Conservation (phyloP, 2,329 filamentous ascomycete species). For the Ascochyta pisi region DNA sequence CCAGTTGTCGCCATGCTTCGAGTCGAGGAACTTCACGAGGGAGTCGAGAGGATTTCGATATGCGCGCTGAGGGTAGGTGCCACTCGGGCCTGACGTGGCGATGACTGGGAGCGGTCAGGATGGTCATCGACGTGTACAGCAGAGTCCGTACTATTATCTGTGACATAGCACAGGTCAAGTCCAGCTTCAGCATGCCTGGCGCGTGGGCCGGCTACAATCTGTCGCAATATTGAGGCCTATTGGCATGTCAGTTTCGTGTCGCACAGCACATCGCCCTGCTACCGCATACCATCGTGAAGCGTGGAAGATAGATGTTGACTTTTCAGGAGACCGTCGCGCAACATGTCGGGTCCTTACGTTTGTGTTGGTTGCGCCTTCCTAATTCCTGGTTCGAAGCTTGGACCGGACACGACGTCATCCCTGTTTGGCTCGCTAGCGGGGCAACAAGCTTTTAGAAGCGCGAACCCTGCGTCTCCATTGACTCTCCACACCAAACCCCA, state of each 20-base stretch:
- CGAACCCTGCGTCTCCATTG: constrained; percentile 14
- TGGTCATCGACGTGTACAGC: background rate
- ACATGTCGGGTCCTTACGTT: constrained; percentile 16
- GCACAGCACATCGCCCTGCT: background rate
- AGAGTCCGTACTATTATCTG: constrained; percentile 69
- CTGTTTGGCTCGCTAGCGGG: constrained; percentile 12
- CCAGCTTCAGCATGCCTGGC: constrained; percentile 84
- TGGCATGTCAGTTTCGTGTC: constrained; percentile 1
- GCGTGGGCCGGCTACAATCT: constrained; percentile 89
- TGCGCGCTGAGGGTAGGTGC: constrained; percentile 86
- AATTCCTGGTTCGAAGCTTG: constrained; percentile 16
- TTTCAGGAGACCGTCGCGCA: constrained; percentile 8
- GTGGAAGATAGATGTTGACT: background rate
- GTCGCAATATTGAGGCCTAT: constrained; percentile 70
- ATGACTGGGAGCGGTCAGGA: constrained; percentile 60
- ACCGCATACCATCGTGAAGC: constrained; percentile 3
- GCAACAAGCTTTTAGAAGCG: constrained; percentile 19
- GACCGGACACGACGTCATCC: constrained; percentile 19
- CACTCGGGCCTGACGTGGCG: constrained; percentile 84
- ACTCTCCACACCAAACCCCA: constrained; percentile 8
- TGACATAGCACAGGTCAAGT: constrained; percentile 95
- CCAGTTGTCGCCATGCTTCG: constrained; percentile 81
- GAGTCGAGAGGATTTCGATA: constrained; percentile 93
- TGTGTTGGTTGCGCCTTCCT: constrained; percentile 10
- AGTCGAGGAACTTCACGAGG: constrained; percentile 86